A percentile compares a stretch with the other conserved stretches of the same genome.
These are phyloP conservation scores for Entomortierella parvispora DNA, from an alignment of 192 early-diverging fungal species.

Conservation along the genomic window DNA sequence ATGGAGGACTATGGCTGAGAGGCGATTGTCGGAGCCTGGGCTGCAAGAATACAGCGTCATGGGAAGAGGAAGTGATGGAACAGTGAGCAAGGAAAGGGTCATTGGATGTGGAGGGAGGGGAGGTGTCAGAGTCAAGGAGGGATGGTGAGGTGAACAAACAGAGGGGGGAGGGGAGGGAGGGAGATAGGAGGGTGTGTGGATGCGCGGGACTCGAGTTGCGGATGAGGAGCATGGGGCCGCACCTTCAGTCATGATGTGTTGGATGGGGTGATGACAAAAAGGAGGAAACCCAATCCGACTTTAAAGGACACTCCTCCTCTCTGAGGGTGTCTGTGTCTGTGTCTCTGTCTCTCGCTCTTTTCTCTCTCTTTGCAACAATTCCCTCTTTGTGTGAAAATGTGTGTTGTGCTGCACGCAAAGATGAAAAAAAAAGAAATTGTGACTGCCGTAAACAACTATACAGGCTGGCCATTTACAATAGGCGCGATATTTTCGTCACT, in stretches of 20 bases:
- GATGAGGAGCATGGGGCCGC: conserved; percentile 1
- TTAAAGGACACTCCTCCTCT: too few relatives aligned
- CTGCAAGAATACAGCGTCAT: neutral
- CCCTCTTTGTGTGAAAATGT: too few relatives aligned
- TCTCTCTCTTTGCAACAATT: too few relatives aligned
- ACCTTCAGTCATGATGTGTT: conserved; percentile 53
- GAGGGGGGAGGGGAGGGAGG: neutral
- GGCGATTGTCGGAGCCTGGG: conserved; percentile 5
- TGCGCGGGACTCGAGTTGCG: neutral
- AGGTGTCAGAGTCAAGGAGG: neutral
- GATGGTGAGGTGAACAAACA: neutral
- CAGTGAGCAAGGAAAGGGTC: neutral
- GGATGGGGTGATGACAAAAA: conserved; percentile 47
- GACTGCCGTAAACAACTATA: too few relatives aligned
- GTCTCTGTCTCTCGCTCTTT: neutral
- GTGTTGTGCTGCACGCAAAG: too few relatives aligned
- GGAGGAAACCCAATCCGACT: too few relatives aligned
- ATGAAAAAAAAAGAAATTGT: too few relatives aligned
- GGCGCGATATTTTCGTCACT: too few relatives aligned
- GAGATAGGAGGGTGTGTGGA: neutral
- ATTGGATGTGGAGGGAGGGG: neutral
- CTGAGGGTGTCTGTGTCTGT: neutral
- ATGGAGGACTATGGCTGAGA: neutral
- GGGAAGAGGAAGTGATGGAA: neutral
- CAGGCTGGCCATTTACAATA: too few relatives aligned